Conservation (phyloP, 768 basidiomycete species). For the Sporobolomyces pararoseus region DNA sequence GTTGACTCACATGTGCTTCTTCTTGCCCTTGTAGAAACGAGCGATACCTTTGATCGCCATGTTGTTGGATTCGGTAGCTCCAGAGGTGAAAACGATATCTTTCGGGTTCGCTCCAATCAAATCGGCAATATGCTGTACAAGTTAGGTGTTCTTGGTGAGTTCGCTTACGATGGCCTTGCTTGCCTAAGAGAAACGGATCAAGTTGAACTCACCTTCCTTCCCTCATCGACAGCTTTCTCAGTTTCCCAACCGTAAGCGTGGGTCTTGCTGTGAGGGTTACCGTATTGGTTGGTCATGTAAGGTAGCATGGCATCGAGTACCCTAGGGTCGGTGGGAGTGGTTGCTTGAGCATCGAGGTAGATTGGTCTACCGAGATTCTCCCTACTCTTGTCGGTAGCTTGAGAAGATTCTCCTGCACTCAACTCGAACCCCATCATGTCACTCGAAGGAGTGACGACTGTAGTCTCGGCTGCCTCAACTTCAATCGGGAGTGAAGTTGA, state of each 20-base stretch:
- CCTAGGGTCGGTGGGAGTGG: constrained; percentile 93
- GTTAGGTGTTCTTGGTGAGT: no score
- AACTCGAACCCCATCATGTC: constrained; percentile 89
- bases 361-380: constrained; percentile 61
- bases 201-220: constrained; percentile 64
- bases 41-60: constrained; percentile 97
- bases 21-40: constrained; percentile 87
- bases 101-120: constrained; percentile 91
- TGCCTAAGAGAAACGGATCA: not conserved
- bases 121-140: constrained; percentile 72
- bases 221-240: constrained; percentile 87
- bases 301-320: constrained; percentile 97
- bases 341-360: constrained; percentile 95
- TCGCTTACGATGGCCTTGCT: not conserved
- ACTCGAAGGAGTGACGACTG: constrained; percentile 16
- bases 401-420: constrained; percentile 58
- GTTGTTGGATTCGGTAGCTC: constrained; percentile 96
- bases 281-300: constrained; percentile 88
- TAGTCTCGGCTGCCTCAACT: constrained; percentile 1
- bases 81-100: constrained; percentile 95
- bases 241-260: constrained; percentile 99
- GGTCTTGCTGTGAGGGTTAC: constrained; percentile 95
- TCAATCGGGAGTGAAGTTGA: constrained; percentile 27
- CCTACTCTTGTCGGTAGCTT: constrained; percentile 55
- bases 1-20: constrained; percentile 73